These are phyloP conservation scores for Trypanosoma lewisi DNA, from an alignment of 208 protist species.

Conservation along the genomic window DNA sequence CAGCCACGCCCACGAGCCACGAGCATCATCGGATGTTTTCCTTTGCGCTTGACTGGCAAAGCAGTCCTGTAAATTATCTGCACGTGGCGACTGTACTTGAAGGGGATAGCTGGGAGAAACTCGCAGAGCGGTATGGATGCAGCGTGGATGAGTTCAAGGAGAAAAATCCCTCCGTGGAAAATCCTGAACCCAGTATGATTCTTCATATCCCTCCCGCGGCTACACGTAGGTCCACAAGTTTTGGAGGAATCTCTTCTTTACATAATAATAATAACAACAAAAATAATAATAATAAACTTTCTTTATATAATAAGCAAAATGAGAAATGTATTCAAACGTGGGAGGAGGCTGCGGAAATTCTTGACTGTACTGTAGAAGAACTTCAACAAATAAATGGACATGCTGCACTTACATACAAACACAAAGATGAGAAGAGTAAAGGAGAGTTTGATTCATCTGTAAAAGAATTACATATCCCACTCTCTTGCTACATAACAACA, in stretches of 20 bases:
- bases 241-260: too few relatives aligned
- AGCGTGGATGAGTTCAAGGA: constrained; percentile 38
- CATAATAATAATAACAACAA: too few relatives aligned
- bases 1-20: constrained; percentile 48
- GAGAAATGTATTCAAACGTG: constrained; percentile 36
- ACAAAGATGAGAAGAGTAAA: constrained; percentile 24
- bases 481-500: constrained; percentile 39
- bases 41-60: constrained; percentile 88
- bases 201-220: constrained; percentile 51
- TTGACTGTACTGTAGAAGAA: constrained; percentile 82
- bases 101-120: constrained; percentile 62
- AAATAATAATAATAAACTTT: too few relatives aligned
- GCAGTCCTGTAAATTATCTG: constrained; percentile 62
- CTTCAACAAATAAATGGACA: constrained; percentile 76
- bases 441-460: constrained; percentile 53
- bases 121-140: constrained; percentile 61
- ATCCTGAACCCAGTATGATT: constrained; percentile 34
- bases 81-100: constrained; percentile 39
- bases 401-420: constrained; percentile 55
- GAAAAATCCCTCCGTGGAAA: constrained; percentile 46
- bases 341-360: constrained; percentile 59
- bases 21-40: constrained; percentile 90
- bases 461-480: constrained; percentile 61
- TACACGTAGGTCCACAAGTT: constrained; percentile 14
- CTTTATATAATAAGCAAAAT: too few relatives aligned